These are phyloP conservation scores for Ogataea angusta DNA, from an alignment of 805 yeast species.

Conservation along the genomic window DNA sequence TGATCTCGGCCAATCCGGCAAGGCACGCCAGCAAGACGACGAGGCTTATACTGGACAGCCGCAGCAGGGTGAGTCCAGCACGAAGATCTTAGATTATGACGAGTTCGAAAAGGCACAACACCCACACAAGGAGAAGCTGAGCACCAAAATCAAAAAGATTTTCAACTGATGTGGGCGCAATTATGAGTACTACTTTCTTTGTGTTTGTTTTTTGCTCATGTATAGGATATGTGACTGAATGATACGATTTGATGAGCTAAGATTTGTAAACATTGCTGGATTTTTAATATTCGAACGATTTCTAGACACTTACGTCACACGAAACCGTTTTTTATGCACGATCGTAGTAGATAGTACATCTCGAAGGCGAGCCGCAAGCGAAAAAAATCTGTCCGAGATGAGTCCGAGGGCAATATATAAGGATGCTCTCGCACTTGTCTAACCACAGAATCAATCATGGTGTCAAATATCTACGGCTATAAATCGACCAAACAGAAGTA, in stretches of 20 bases:
- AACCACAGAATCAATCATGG: neutral
- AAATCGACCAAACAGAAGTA: neutral
- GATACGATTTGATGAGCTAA: neutral
- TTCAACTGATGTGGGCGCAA: constrained; percentile 8
- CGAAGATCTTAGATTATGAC: constrained; percentile 10
- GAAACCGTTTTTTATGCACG: neutral
- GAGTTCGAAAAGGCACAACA: constrained; percentile 6
- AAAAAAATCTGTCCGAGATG: neutral
- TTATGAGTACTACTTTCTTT: neutral
- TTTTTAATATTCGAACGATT: neutral
- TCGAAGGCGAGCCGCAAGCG: neutral
- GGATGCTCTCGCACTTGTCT: neutral
- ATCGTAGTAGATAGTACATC: neutral
- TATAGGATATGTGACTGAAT: neutral
- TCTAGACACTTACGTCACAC: neutral
- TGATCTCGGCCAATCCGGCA: neutral
- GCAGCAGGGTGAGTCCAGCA: constrained; percentile 8
- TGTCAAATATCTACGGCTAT: no score
- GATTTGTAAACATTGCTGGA: neutral
- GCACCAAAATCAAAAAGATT: constrained; percentile 18
- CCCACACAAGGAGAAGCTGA: constrained; percentile 17
- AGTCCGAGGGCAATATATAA: neutral
- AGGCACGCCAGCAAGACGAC: neutral
- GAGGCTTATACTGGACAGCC: neutral
- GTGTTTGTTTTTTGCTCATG: neutral